Evolutionary conservation across 352 stramenopile genomes (phyloP).

Genomic region (Phytopythium delawarense): DNA sequence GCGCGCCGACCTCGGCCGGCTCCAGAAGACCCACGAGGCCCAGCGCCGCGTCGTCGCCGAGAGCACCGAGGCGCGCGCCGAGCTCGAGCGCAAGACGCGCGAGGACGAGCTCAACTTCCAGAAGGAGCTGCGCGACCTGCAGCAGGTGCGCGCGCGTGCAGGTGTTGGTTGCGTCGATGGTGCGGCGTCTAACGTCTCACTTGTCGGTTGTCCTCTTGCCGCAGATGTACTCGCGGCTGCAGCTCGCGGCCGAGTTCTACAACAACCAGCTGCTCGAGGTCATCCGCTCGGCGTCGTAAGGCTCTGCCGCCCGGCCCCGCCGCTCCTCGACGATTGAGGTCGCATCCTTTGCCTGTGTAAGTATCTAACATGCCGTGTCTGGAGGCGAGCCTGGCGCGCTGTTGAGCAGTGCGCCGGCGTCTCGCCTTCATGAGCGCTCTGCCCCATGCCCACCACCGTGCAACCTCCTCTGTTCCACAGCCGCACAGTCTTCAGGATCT

Average conservation of each 20-base stretch:
- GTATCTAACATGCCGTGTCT: not conserved
- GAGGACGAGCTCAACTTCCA: conserved; percentile 63
- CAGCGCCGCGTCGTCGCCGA: conserved; percentile 50
- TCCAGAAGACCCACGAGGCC: conserved; percentile 42
- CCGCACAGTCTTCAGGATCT: no score
- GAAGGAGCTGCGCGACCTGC: conserved; percentile 56
- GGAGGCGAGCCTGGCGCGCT: not conserved
- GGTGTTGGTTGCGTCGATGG: not conserved
- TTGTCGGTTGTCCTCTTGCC: not conserved
- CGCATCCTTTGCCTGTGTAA: not conserved
- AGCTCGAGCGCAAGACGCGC: conserved; percentile 61
- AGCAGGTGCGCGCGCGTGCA: conserved; percentile 30
- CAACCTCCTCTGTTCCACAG: no score
- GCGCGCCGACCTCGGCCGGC: conserved; percentile 48
- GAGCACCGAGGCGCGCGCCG: conserved; percentile 44
- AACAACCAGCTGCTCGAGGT: conserved; percentile 57
- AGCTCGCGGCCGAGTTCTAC: conserved; percentile 61
- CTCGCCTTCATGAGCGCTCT: not conserved
- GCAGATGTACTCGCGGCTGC: conserved; percentile 67
- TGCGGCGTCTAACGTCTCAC: not conserved
- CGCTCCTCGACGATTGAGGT: not conserved
- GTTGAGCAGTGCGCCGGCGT: not conserved
- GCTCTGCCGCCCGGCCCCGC: no score
- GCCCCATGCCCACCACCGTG: not conserved
- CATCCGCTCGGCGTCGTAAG: conserved; percentile 22